phyloP scores from a whole-genome alignment of 106 monocot genomes.

The Narthecium ossifragum region DNA sequence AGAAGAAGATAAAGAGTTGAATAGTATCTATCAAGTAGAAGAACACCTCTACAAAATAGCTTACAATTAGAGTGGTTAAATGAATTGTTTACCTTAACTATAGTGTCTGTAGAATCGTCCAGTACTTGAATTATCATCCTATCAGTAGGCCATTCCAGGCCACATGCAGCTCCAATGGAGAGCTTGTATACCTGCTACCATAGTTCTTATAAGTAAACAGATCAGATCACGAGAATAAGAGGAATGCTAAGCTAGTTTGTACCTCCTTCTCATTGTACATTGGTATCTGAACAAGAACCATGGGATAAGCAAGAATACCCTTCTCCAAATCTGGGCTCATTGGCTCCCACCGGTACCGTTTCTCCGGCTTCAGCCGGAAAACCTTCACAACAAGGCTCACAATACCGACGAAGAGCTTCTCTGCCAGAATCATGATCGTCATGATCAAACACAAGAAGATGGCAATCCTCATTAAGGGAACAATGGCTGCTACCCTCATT shows the following conservation, averaged over 20 bases:
- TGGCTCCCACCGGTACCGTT: constrained; percentile 25
- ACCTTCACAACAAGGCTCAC: constrained; percentile 23
- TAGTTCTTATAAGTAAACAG: not conserved
- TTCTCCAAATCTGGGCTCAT: constrained; percentile 24
- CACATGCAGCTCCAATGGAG: constrained; percentile 58
- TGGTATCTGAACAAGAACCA: constrained; percentile 32
- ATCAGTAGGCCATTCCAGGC: constrained; percentile 44
- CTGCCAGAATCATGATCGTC: constrained; percentile 24
- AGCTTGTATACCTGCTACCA: constrained; percentile 47
- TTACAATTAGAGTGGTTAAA: too few relatives aligned
- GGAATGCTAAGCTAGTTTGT: not conserved
- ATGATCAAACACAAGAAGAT: constrained; percentile 20
- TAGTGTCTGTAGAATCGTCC: constrained; percentile 60
- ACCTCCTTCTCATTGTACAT: constrained; percentile 54
- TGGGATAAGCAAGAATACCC: constrained; percentile 16
- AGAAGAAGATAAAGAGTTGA: too few relatives aligned
- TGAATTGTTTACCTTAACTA: constrained; percentile 34
- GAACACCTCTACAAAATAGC: too few relatives aligned
- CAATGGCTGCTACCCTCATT: constrained; percentile 11
- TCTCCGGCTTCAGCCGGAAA: constrained; percentile 25
- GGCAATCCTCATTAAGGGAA: constrained; percentile 21
- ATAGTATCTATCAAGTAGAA: too few relatives aligned
- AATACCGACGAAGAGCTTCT: constrained; percentile 19
- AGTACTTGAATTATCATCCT: constrained; percentile 57
- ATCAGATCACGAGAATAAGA: not conserved